phyloP scores from a whole-genome alignment of 208 protist genomes.

The Wallacemonas sp. region DNA sequence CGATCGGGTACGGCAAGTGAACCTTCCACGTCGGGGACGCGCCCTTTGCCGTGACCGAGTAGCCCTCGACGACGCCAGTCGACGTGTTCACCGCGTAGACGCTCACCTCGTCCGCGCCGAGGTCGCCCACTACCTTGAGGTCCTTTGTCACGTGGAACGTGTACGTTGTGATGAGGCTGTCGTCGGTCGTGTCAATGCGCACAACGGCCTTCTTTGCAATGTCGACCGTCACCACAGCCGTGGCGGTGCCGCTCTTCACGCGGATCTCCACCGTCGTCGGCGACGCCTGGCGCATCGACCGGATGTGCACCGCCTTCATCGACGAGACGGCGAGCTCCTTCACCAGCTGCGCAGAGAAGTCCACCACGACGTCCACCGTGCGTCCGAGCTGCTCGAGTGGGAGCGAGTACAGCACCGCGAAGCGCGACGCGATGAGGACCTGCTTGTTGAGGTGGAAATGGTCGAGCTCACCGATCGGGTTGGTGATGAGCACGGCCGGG shows the following conservation, averaged over 20 bases:
- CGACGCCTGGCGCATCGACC: constrained; percentile 26
- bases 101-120: constrained; percentile 23
- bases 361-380: constrained; percentile 46
- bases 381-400: constrained; percentile 56
- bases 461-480: constrained; percentile 48
- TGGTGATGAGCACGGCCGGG: constrained; percentile 47
- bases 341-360: constrained; percentile 50
- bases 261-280: constrained; percentile 22
- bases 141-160: constrained; percentile 41
- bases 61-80: constrained; percentile 53
- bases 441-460: constrained; percentile 86
- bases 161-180: constrained; percentile 34
- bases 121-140: constrained; percentile 35
- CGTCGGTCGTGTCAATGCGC: constrained; percentile 18
- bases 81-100: constrained; percentile 47
- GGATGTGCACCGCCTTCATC: constrained; percentile 45
- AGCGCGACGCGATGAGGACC: constrained; percentile 53
- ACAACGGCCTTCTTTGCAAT: constrained; percentile 16
- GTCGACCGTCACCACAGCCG: constrained; percentile 27
- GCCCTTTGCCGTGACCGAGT: constrained; percentile 32
- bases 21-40: constrained; percentile 62
- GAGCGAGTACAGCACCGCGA: constrained; percentile 66
- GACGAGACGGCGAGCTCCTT: constrained; percentile 34
- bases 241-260: constrained; percentile 14
- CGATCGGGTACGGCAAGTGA: constrained; percentile 55